A percentile compares a stretch with the other conserved stretches of the same genome.
These are phyloP conservation scores for Sporothrix mexicana DNA, from an alignment of 2,329 filamentous ascomycete genomes.

Conservation along the genomic window DNA sequence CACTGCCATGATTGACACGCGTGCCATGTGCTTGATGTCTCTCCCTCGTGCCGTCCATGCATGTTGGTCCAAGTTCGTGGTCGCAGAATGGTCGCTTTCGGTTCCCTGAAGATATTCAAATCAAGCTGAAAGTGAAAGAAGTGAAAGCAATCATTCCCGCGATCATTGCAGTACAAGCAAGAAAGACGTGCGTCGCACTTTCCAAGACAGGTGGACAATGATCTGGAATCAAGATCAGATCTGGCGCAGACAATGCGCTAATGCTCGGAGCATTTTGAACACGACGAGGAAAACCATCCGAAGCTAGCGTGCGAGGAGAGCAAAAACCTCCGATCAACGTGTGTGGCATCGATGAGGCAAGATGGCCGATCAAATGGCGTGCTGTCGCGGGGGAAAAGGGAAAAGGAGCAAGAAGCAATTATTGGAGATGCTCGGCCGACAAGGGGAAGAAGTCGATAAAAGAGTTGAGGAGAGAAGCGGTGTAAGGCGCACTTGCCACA, in stretches of 20 bases:
- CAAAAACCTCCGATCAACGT: too few species aligned
- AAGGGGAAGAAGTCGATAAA: not conserved
- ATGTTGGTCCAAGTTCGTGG: not conserved
- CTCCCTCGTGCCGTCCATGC: not conserved
- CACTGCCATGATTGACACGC: not conserved
- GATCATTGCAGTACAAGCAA: not conserved
- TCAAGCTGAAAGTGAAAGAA: not conserved
- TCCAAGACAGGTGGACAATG: not conserved
- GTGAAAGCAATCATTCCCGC: not conserved
- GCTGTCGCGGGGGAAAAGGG: conserved; percentile 4
- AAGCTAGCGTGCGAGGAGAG: not conserved
- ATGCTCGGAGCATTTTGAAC: too few species aligned
- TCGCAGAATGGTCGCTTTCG: too few species aligned
- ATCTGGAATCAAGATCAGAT: not conserved
- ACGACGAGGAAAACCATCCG: not conserved
- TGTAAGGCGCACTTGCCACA: too few species aligned
- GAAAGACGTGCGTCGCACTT: not conserved
- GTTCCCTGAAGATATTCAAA: too few species aligned
- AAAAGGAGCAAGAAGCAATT: not conserved
- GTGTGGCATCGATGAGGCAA: conserved; percentile 2
- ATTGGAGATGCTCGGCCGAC: not conserved
- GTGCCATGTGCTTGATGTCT: not conserved
- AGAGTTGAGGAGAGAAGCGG: too few species aligned
- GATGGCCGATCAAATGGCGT: conserved; percentile 5
- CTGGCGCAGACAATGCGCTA: not conserved